Percentiles rank a stretch among this genome's conserved stretches.
Evolutionary conservation across 1,139 yeast species (phyloP).

Genomic region (Saccharomyces hybrid): DNA sequence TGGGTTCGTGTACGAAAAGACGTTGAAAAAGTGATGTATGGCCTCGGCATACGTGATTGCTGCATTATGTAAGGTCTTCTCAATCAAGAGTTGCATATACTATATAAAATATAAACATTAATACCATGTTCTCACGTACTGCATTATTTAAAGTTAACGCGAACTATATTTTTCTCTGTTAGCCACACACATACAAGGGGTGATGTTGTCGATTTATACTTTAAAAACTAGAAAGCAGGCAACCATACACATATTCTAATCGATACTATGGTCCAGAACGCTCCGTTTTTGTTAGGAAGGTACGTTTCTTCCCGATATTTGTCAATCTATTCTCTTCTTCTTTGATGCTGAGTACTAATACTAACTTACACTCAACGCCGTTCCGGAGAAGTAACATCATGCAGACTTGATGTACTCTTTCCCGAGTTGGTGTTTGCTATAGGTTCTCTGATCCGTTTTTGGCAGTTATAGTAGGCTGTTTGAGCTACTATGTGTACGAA

Average conservation of each 20-base stretch:
- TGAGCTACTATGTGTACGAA: constrained; percentile 55
- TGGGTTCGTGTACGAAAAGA: constrained; percentile 71
- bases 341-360: not conserved
- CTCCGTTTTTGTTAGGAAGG: constrained; percentile 4
- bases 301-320: not conserved
- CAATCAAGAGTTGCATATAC: not conserved
- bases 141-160: not conserved
- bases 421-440: not conserved
- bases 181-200: not conserved
- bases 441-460: constrained; percentile 44
- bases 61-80: constrained; percentile 18
- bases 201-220: not conserved
- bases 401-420: not conserved
- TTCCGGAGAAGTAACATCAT: not conserved
- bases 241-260: not conserved
- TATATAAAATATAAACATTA: not conserved
- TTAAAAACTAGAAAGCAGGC: not conserved
- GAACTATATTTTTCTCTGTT: not conserved
- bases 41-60: constrained; percentile 67
- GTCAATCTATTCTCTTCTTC: not conserved
- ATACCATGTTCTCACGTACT: not conserved
- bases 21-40: constrained; percentile 94
- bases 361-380: not conserved
- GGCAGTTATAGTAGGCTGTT: constrained; percentile 48
- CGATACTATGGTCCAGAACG: not conserved